phyloP scores from a whole-genome alignment of 176 grass and related monocot genomes.

The Triticum aestivum region IWGSC_CS_RefSeq_v2.1 NC_057798.1:454175731-454176230 shows the following conservation, averaged over 20 bases:
- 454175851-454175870: background rate
- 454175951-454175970: background rate
- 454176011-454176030: background rate
- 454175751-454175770: conserved; percentile 16
- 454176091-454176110: background rate
- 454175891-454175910: background rate
- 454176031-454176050: background rate
- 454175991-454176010: conserved; percentile 1
- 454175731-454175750: conserved; percentile 8
- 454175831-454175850: conserved; percentile 4
- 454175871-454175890: background rate
- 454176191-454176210: background rate
- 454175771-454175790: conserved; percentile 17
- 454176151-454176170: background rate
- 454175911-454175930: background rate
- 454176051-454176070: conserved; percentile 7
- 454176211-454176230: background rate
- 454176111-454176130: background rate
- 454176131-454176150: conserved; percentile 5
- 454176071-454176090: background rate
- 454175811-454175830: background rate
- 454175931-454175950: background rate
- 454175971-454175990: background rate
- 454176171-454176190: conserved; percentile 5
- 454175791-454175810: conserved; percentile 8